Evolutionary conservation across 2,329 filamentous ascomycete genomes (phyloP).

Genomic region (Myriangium duriaei): DNA sequence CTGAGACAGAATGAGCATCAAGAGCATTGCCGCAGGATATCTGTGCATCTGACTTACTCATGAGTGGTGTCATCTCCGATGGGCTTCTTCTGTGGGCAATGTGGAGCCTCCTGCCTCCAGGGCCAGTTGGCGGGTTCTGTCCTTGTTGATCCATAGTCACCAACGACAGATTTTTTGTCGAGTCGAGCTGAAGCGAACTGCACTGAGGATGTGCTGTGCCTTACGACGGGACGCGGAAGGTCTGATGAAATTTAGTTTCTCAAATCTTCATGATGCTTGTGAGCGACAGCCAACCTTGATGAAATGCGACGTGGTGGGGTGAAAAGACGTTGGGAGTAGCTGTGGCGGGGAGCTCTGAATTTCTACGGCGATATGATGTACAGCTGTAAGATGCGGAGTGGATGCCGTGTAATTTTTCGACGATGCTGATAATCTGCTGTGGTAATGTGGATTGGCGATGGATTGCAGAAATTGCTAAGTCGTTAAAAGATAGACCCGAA

Average conservation of each 20-base stretch:
- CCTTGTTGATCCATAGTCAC: conserved; percentile 37
- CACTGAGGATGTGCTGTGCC: too few species aligned
- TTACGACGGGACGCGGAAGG: too few species aligned
- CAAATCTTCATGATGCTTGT: too few species aligned
- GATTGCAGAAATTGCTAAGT: not conserved
- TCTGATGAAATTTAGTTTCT: too few species aligned
- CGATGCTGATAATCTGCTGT: not conserved
- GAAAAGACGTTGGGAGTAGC: not conserved
- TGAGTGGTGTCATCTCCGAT: conserved; percentile 90
- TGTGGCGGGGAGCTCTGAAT: not conserved
- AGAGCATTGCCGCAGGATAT: conserved; percentile 14
- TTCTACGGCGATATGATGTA: not conserved
- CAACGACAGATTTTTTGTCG: not conserved
- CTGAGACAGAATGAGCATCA: too few species aligned
- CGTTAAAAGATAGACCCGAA: not conserved
- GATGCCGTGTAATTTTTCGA: not conserved
- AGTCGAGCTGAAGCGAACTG: too few species aligned
- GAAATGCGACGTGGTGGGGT: too few species aligned
- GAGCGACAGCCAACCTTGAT: too few species aligned
- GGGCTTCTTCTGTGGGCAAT: conserved; percentile 95
- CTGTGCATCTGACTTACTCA: conserved; percentile 61
- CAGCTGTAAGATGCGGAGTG: not conserved
- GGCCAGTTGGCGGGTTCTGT: conserved; percentile 45
- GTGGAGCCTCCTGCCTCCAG: conserved; percentile 79
- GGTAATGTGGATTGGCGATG: not conserved